Evolutionary conservation across 2,329 filamentous ascomycete genomes (phyloP), one percentile per base, ranked within the genome.

Genomic region (Chaetomiaceae sp.): DNA sequence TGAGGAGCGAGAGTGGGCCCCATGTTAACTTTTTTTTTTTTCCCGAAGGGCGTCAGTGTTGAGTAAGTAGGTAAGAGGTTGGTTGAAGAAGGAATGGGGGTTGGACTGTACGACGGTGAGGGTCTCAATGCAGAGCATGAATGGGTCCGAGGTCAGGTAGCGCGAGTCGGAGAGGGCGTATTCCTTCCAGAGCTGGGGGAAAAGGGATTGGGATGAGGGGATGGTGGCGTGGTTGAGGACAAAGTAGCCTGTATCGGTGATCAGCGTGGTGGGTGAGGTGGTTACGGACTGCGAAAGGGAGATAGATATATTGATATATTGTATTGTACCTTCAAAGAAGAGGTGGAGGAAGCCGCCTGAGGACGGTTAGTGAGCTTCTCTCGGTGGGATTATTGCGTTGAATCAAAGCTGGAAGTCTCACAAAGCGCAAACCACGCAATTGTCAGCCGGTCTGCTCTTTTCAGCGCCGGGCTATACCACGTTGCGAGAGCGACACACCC

Each of bases 141-240:
- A 90, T 1, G 85, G 79, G 65, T 94, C 87, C 16, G 84, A 83
- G 2, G 86, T 90, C 61, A 96, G 74, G 65, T 96, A 96, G 38
- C 90, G 80, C 50, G 90, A 95, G 71, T 96, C 90, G 2, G 88
- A 91, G 30, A 91, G 77, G 3, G 88, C 79, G 67, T 96, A 96
- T 70, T 96, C 90, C 67, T 96, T 96, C 90, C 90, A 96, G 40
- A 95, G 75, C 73, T 96, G 89, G 2, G 86, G 89, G 52, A 91
- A 86, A 7, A 94, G 71, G 50, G 85, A 83, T 66, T 90, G 85
- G 55, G 81, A 81, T 10, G 79, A 74, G 0, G 84, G 81, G 66
- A 96, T 77, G 21, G 72, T 73, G 20, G 74, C 70, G 67, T 89
- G 86, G 66, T 91, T 82, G 58, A 80, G 69, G 57, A 90, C 77